phyloP scores from a whole-genome alignment of 192 early-diverging fungal genomes.

The Coemansia sp. region DNA sequence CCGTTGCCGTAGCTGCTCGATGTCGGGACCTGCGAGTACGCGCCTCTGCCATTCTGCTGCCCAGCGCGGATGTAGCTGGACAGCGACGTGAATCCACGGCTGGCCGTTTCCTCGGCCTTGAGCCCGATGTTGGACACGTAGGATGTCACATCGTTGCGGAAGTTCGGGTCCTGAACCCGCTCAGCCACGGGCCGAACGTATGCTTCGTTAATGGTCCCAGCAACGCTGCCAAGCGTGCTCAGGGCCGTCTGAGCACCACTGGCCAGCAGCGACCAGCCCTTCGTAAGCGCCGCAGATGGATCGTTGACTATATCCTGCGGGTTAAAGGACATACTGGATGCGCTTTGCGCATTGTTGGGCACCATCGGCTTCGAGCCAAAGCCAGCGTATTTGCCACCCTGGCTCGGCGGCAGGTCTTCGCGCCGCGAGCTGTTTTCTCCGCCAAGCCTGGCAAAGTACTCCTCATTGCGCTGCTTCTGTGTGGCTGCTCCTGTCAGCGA shows the following conservation, averaged over 20 bases:
- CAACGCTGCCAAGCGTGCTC: slow-evolving; percentile 37
- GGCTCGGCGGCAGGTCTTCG: slow-evolving; percentile 66
- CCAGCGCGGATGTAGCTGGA: slow-evolving; percentile 37
- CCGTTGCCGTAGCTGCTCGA: neutral
- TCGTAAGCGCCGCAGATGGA: slow-evolving; percentile 62
- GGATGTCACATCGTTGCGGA: slow-evolving; percentile 58
- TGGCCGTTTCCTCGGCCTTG: slow-evolving; percentile 37
- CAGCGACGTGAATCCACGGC: slow-evolving; percentile 33
- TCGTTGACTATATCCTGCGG: slow-evolving; percentile 64
- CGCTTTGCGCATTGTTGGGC: neutral
- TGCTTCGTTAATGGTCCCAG: slow-evolving; percentile 59
- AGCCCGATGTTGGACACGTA: slow-evolving; percentile 60
- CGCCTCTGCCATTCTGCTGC: slow-evolving; percentile 15
- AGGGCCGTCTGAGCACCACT: slow-evolving; percentile 54
- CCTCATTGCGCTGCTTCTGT: slow-evolving; percentile 70
- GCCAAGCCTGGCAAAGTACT: slow-evolving; percentile 72
- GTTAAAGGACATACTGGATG: slow-evolving; percentile 14
- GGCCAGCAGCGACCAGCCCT: slow-evolving; percentile 65
- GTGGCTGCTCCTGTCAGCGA: slow-evolving; percentile 13
- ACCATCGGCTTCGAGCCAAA: slow-evolving; percentile 62
- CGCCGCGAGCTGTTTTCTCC: slow-evolving; percentile 56
- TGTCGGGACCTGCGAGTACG: slow-evolving; percentile 28
- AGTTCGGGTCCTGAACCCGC: slow-evolving; percentile 63
- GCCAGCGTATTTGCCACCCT: slow-evolving; percentile 73
- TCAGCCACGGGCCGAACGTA: slow-evolving; percentile 63